Evolutionary conservation across 176 grass and related monocot species (phyloP).

Genomic region (Aegilops umbellulata): DNA sequence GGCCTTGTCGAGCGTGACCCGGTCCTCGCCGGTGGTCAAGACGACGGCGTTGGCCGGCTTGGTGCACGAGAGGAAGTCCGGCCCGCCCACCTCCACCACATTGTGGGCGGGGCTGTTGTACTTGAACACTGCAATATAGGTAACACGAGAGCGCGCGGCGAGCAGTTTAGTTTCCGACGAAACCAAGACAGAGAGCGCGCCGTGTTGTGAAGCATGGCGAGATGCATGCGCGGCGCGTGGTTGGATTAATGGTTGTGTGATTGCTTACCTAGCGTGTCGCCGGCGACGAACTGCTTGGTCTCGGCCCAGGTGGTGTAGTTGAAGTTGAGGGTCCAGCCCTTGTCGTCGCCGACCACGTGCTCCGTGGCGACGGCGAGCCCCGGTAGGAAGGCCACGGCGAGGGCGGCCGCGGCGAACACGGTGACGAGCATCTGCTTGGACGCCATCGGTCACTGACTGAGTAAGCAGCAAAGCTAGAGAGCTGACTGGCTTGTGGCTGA

Average conservation of each 20-base stretch:
- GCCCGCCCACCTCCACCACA: conserved; percentile 29
- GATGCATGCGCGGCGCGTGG: too few relatives aligned
- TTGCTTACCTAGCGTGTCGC: conserved; percentile 48
- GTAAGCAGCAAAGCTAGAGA: background rate
- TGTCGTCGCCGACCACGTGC: conserved; percentile 39
- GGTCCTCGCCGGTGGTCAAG: conserved; percentile 17
- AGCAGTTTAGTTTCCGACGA: background rate
- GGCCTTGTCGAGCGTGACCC: conserved; percentile 11
- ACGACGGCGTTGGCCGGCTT: background rate
- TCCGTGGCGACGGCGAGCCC: conserved; percentile 15
- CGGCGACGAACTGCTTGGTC: conserved; percentile 43
- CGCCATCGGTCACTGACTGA: conserved; percentile 37
- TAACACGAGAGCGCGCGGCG: background rate
- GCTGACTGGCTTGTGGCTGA: background rate
- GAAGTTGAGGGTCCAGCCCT: conserved; percentile 29
- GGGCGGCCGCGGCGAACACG: background rate
- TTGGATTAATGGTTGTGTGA: background rate
- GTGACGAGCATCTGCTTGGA: conserved; percentile 24
- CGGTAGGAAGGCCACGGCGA: conserved; percentile 20
- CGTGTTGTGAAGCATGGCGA: too few relatives aligned
- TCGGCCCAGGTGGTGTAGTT: conserved; percentile 43
- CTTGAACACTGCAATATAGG: conserved; percentile 41
- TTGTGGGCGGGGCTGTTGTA: conserved; percentile 29
- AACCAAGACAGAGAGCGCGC: too few relatives aligned
- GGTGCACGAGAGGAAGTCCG: conserved; percentile 33